Conservation (phyloP, 2,329 filamentous ascomycete species). For the Zymoseptoria passerinii region DNA sequence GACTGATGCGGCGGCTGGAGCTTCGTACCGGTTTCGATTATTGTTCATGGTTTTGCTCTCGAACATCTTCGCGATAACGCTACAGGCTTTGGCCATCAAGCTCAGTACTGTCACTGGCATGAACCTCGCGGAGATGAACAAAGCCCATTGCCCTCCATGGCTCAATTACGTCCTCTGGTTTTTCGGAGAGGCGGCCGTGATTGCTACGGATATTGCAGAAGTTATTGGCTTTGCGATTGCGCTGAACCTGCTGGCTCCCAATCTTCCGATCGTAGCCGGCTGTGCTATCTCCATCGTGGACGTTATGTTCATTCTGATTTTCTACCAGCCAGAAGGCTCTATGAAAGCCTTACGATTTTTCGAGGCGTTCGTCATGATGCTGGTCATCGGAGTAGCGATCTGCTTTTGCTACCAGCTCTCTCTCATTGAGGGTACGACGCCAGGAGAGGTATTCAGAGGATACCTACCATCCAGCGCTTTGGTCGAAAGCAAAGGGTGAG, state of each 20-base stretch:
- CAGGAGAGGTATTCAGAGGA: slow-evolving; percentile 55
- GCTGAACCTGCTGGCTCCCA: slow-evolving; percentile 52
- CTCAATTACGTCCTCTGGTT: slow-evolving; percentile 47
- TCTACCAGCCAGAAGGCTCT: slow-evolving; percentile 52
- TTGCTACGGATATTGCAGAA: slow-evolving; percentile 52
- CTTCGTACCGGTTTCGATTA: slow-evolving; percentile 55
- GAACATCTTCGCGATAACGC: slow-evolving; percentile 63
- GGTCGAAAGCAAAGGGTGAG: slow-evolving; percentile 48
- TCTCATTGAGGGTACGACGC: slow-evolving; percentile 47
- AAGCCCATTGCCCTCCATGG: slow-evolving; percentile 44
- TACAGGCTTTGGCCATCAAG: slow-evolving; percentile 59
- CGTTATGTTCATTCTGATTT: slow-evolving; percentile 58
- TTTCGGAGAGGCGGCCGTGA: slow-evolving; percentile 49
- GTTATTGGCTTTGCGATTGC: slow-evolving; percentile 65
- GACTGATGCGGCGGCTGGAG: slow-evolving; percentile 61
- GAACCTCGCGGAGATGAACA: slow-evolving; percentile 43
- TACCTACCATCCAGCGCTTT: slow-evolving; percentile 56
- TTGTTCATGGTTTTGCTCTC: slow-evolving; percentile 61
- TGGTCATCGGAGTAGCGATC: slow-evolving; percentile 60
- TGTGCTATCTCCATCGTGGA: slow-evolving; percentile 62
- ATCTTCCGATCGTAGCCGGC: slow-evolving; percentile 58
- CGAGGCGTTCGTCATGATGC: slow-evolving; percentile 53
- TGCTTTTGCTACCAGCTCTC: slow-evolving; percentile 65
- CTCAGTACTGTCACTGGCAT: slow-evolving; percentile 44
- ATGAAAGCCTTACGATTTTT: slow-evolving; percentile 56